phyloP scores from a whole-genome alignment of 2,329 filamentous ascomycete species.

The Hypoxylon rubiginosum region DNA sequence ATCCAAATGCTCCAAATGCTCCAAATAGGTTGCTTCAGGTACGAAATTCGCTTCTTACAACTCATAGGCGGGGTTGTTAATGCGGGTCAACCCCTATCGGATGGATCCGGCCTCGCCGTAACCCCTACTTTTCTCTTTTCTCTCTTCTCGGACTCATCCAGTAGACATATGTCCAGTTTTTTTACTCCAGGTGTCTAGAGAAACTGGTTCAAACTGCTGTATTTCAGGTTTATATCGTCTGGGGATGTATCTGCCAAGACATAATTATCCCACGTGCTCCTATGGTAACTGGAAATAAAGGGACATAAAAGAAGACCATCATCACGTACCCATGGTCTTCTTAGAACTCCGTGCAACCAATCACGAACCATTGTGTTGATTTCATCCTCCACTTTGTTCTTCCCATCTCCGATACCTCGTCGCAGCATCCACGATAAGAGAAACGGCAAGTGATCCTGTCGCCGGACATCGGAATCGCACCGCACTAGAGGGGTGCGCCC shows the following conservation, averaged over 20 bases:
- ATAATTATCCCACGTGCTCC: background rate
- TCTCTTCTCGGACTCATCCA: background rate
- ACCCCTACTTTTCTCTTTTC: conserved; percentile 12
- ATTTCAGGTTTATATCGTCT: conserved; percentile 9
- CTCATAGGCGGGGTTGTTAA: conserved; percentile 24
- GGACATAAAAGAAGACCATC: conserved; percentile 22
- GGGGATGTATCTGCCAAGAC: conserved; percentile 1
- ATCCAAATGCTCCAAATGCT: background rate
- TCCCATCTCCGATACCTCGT: conserved; percentile 17
- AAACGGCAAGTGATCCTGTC: conserved; percentile 31
- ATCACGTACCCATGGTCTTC: conserved; percentile 37
- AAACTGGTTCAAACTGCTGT: conserved; percentile 7
- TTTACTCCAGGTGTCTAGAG: background rate
- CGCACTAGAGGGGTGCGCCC: conserved; percentile 24
- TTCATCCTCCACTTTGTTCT: conserved; percentile 27
- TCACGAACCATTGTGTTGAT: conserved; percentile 29
- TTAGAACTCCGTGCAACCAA: conserved; percentile 28
- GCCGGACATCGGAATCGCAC: conserved; percentile 34
- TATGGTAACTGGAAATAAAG: conserved; percentile 15
- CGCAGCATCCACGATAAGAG: conserved; percentile 24
- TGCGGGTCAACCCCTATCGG: conserved; percentile 13
- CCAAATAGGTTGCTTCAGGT: background rate
- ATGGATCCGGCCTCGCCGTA: conserved; percentile 21
- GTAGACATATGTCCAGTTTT: conserved; percentile 7
- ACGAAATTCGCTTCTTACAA: background rate